phyloP scores from a whole-genome alignment of 306 rosid genomes.

The Hylodesmum podocarpum region DNA sequence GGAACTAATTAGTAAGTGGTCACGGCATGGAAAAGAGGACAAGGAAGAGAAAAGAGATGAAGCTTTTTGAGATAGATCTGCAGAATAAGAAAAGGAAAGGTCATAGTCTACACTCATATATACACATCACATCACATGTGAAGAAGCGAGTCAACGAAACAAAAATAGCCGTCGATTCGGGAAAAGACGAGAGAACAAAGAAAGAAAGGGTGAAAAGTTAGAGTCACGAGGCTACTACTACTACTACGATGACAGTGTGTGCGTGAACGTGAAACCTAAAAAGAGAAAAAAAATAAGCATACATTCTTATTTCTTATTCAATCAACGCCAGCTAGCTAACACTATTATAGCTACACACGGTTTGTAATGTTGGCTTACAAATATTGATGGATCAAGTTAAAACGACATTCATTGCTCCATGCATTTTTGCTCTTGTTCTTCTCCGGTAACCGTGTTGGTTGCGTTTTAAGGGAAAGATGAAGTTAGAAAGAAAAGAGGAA shows the following conservation, averaged over 20 bases:
- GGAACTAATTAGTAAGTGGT: neutral
- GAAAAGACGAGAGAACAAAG: neutral
- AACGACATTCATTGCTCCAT: conserved; percentile 16
- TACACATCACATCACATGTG: conserved; percentile 32
- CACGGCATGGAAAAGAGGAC: neutral
- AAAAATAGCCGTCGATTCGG: conserved; percentile 29
- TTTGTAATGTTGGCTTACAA: neutral
- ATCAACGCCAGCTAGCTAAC: neutral
- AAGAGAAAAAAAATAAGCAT: neutral
- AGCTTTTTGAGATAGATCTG: neutral
- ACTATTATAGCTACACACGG: no score
- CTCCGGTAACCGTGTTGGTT: neutral
- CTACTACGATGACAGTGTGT: neutral
- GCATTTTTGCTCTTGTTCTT: neutral
- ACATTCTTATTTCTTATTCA: neutral
- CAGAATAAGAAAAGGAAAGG: conserved; percentile 1
- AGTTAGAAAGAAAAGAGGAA: no score
- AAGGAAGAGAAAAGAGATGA: neutral
- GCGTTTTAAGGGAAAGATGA: neutral
- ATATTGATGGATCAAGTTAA: neutral
- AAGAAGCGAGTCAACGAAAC: neutral
- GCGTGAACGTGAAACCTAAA: neutral
- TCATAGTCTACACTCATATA: no score
- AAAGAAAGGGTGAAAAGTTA: no score
- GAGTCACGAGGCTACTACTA: conserved; percentile 41